These are phyloP conservation scores for Cinnamomum chago DNA, from an alignment of 164 flowering plant species.

Conservation along the genomic window DNA sequence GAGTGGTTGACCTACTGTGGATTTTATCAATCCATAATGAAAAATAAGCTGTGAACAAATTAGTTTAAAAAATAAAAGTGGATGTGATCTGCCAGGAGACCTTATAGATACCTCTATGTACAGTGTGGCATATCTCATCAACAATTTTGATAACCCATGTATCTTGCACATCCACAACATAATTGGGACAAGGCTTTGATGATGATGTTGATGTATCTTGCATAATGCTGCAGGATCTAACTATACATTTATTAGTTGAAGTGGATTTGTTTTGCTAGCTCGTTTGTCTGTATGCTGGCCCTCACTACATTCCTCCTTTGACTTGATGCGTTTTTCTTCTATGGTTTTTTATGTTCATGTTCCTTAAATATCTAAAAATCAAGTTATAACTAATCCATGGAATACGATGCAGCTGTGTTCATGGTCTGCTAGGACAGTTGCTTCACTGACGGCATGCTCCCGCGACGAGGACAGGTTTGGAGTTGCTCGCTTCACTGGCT, in stretches of 20 bases:
- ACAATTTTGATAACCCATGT: background rate
- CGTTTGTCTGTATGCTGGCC: background rate
- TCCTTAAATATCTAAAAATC: background rate
- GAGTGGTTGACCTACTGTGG: too few species aligned
- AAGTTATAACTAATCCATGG: conserved; percentile 6
- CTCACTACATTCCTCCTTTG: background rate
- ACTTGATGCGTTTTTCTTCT: background rate
- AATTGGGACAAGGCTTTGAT: too few species aligned
- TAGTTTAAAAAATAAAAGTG: too few species aligned
- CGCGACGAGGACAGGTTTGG: conserved; percentile 81
- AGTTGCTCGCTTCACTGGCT: conserved; percentile 83
- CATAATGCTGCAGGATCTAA: background rate
- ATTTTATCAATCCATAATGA: too few species aligned
- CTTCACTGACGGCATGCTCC: conserved; percentile 68
- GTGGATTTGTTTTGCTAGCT: background rate
- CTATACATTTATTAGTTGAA: too few species aligned
- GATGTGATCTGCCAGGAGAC: too few species aligned
- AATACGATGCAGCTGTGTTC: conserved; percentile 53
- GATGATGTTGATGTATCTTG: background rate
- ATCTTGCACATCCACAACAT: too few species aligned
- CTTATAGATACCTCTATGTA: background rate
- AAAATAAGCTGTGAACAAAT: too few species aligned
- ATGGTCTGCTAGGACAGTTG: conserved; percentile 67
- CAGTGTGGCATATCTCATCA: background rate
- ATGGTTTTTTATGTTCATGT: background rate